A percentile compares a stretch with the other conserved stretches of the same genome.
Conservation (phyloP, 495 filamentous ascomycete genomes). For the Penicillium ochrochloron region DNA sequence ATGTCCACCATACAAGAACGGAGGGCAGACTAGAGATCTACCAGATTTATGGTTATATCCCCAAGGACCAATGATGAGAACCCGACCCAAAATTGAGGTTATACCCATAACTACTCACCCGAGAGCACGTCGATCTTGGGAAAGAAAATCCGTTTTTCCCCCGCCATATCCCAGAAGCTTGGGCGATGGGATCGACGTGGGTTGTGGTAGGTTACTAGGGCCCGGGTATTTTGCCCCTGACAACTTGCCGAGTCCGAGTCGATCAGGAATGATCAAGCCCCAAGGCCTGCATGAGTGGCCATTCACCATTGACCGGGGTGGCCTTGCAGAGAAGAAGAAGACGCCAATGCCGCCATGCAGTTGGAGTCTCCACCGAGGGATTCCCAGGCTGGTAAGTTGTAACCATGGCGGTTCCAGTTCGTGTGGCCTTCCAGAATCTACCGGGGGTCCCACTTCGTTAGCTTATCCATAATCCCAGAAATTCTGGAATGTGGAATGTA, state of each 20-base stretch:
- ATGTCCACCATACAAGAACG: not conserved
- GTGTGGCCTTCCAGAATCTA: constrained; percentile 16
- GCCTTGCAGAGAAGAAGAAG: not conserved
- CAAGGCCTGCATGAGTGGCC: not conserved
- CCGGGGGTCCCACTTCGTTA: constrained; percentile 16
- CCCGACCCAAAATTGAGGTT: not conserved
- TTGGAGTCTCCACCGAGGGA: constrained; percentile 3
- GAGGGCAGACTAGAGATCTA: not conserved
- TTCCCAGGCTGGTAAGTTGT: constrained; percentile 9
- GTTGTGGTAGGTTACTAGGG: constrained; percentile 1
- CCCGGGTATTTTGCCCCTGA: constrained; percentile 13
- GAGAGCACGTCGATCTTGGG: constrained; percentile 10
- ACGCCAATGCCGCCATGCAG: not conserved
- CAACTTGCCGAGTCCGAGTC: constrained; percentile 12
- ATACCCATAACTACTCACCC: not conserved
- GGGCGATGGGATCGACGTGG: constrained; percentile 10
- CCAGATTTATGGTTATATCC: constrained; percentile 1
- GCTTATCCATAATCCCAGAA: not conserved
- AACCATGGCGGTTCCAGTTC: constrained; percentile 30
- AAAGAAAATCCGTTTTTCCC: not conserved
- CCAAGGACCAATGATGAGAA: not conserved
- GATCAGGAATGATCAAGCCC: not conserved
- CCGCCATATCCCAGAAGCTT: constrained; percentile 14
- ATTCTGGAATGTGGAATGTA: not conserved
- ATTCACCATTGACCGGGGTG: too few relatives aligned